Evolutionary conservation across 768 basidiomycete genomes (phyloP), one percentile per base, ranked within the genome.

Genomic region (Russula compacta): DNA sequence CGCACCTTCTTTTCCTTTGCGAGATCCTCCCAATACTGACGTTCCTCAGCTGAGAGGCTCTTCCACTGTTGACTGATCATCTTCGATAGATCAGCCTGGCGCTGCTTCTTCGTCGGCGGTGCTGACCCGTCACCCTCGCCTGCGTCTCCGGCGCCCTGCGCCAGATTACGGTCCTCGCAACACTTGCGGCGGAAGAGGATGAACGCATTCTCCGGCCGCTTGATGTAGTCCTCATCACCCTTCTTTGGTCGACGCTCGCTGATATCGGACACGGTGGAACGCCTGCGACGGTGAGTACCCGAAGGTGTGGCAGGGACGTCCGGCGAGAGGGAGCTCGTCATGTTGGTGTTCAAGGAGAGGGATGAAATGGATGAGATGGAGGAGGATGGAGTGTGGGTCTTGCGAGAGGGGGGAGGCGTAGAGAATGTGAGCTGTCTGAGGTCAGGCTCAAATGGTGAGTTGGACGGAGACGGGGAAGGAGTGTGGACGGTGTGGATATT

Each of bases 41-140:
- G 76, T 73, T 90, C 87, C 68, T 85, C 85, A 38, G 79, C 52
- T 12, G 81, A 69, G 55, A 90, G 79, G 32, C 78, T 71, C 74
- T 87, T 87, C 88, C 88, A 90, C 74, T 87, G 84, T 74, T 85
- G 84, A 68, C 84, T 86, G 73, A 90, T 89, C 35, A 83, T 84
- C 77, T 90, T 90, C 44, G 86, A 87, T 44, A 91, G 81, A 75
- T 89, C 86, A 9, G 87, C 83, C 72, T 84, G 84, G 50, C 86
- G 82, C 71, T 86, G 83, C 71, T 87, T 88, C 82, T 87, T 89
- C 14, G 79, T 71, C 5, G 81, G 78, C 2, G 61, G 65, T 4
- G 59, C 53, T 3, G 63, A 35, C 54, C 40, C 62, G 44, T 58
- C 61, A 42, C 58, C 62, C 46, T 66, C 62, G 32, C 60, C 60